These are phyloP conservation scores for Trichoderma gracile DNA, from an alignment of 2,329 filamentous ascomycete species.

Conservation along the genomic window DNA sequence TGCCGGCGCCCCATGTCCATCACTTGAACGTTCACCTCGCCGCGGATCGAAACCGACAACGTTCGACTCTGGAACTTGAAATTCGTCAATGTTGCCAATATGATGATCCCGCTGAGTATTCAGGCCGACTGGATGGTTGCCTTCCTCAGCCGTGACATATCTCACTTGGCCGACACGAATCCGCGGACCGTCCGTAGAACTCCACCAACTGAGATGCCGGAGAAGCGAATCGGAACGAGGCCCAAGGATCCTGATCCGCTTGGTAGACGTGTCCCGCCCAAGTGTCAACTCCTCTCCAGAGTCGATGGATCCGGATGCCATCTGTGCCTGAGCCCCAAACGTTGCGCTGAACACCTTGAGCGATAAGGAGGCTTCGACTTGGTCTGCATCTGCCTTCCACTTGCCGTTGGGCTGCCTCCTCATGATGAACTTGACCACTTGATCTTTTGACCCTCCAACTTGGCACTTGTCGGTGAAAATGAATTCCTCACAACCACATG, in stretches of 20 bases:
- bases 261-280: not conserved
- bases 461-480: not conserved
- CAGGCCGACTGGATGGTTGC: too few species aligned
- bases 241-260: not conserved
- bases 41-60: too few species aligned
- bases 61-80: not conserved
- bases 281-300: too few species aligned
- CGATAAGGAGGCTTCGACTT: conserved; percentile 36
- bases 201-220: conserved; percentile 15
- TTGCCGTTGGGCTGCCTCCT: not conserved
- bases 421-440: not conserved
- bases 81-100: too few species aligned
- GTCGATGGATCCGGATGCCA: too few species aligned
- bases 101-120: too few species aligned
- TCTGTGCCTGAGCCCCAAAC: too few species aligned
- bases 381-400: conserved; percentile 32
- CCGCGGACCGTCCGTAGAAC: not conserved
- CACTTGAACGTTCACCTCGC: too few species aligned
- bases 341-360: conserved; percentile 30
- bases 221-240: not conserved
- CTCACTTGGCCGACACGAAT: not conserved
- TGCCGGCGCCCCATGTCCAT: too few species aligned
- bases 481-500: not conserved
- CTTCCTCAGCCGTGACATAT: not conserved
- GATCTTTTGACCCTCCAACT: not conserved